A percentile compares a stretch with the other conserved stretches of the same genome.
phyloP scores from a whole-genome alignment of 2,329 filamentous ascomycete species.

The Paecilomyces sp. region DNA sequence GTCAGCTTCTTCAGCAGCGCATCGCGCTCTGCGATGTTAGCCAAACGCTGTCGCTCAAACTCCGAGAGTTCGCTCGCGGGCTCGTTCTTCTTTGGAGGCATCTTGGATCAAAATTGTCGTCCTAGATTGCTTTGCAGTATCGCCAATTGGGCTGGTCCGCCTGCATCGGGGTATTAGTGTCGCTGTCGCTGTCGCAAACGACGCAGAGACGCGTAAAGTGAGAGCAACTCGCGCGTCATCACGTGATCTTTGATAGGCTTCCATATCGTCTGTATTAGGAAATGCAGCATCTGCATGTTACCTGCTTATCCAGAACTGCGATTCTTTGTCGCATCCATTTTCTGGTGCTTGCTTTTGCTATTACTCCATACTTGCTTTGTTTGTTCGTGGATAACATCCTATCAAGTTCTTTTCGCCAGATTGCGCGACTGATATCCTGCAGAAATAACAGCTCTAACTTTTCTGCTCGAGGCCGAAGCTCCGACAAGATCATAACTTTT shows the following conservation, averaged over 20 bases:
- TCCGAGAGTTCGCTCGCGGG: conserved; percentile 59
- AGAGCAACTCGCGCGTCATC: conserved; percentile 11
- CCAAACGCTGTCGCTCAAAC: conserved; percentile 76
- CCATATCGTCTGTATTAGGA: not conserved
- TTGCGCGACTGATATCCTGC: not conserved
- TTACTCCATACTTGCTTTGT: no score
- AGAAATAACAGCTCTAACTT: not conserved
- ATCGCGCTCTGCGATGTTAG: conserved; percentile 82
- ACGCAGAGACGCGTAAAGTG: conserved; percentile 7
- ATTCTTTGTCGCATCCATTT: no score
- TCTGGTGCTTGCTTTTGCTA: no score
- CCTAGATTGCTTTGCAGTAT: not conserved
- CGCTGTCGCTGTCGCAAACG: not conserved
- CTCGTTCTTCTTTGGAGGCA: conserved; percentile 39
- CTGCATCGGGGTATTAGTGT: not conserved
- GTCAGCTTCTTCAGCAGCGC: conserved; percentile 73
- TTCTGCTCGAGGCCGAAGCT: not conserved
- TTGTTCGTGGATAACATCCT: no score
- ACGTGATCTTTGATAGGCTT: conserved; percentile 10
- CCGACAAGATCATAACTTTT: not conserved
- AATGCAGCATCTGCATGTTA: not conserved
- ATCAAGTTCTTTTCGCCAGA: no score
- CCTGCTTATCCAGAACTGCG: no score
- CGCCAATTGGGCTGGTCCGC: not conserved
- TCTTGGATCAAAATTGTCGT: conserved; percentile 16